Conservation (phyloP, 305 asterid genomes). For the Rubia occidens region DNA sequence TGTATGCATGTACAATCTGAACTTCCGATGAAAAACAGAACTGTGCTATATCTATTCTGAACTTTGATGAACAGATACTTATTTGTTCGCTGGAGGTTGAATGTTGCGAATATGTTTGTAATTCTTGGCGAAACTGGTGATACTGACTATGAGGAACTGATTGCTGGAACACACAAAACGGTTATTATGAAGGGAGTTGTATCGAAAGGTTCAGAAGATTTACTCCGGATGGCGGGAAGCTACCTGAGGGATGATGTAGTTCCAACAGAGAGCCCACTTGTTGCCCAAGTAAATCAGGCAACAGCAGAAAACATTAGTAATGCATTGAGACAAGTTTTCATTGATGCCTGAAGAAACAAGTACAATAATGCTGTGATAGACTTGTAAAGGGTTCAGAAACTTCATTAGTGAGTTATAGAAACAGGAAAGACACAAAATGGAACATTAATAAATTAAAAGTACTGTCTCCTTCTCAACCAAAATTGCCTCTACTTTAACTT, state of each 20-base stretch:
- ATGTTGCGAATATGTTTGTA: constrained; percentile 69
- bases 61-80: constrained; percentile 41
- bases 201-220: constrained; percentile 59
- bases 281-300: constrained; percentile 33
- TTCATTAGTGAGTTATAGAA: not conserved
- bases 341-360: constrained; percentile 1
- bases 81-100: constrained; percentile 78
- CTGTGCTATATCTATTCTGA: not conserved
- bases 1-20: not conserved
- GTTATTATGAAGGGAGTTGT: constrained; percentile 52
- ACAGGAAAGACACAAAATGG: not conserved
- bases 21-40: not conserved
- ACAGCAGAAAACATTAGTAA: constrained; percentile 44
- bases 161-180: constrained; percentile 71
- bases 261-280: constrained; percentile 50
- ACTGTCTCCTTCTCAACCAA: no score
- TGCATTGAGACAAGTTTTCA: constrained; percentile 42
- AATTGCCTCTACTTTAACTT: no score
- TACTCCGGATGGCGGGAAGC: constrained; percentile 61
- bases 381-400: not conserved
- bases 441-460: not conserved
- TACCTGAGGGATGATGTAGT: constrained; percentile 63
- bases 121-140: constrained; percentile 86
- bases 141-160: constrained; percentile 73
- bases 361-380: not conserved